Conservation (phyloP, 768 basidiomycete species). For the Collybiopsis luxurians region DNA sequence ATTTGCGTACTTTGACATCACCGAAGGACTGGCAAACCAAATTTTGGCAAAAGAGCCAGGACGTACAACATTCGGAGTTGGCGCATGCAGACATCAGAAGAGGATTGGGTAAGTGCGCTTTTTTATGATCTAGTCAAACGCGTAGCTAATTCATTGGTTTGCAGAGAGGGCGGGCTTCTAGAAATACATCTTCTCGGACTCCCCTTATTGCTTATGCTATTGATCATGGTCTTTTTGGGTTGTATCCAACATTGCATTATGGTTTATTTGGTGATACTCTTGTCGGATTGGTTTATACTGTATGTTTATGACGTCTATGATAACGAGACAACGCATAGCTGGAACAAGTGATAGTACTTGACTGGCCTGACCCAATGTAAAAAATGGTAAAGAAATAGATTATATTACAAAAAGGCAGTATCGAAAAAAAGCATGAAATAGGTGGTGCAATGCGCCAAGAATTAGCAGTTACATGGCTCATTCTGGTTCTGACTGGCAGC, state of each 20-base stretch:
- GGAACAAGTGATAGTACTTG: too few species aligned
- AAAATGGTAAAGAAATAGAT: background rate
- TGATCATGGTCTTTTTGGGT: background rate
- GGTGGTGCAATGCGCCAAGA: background rate
- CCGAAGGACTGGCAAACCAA: constrained; percentile 40
- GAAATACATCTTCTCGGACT: constrained; percentile 12
- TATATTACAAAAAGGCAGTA: background rate
- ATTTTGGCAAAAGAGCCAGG: constrained; percentile 60
- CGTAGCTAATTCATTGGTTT: background rate
- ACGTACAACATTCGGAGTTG: constrained; percentile 56
- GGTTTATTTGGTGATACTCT: background rate
- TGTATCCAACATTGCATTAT: too few species aligned
- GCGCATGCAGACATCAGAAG: constrained; percentile 63
- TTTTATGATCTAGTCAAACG: background rate
- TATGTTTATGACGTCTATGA: background rate
- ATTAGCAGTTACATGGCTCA: constrained; percentile 78
- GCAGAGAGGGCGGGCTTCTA: constrained; percentile 60
- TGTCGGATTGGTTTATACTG: background rate
- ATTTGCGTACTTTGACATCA: constrained; percentile 28
- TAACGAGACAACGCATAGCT: background rate
- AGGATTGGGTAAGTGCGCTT: constrained; percentile 42
- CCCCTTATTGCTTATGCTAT: constrained; percentile 6
- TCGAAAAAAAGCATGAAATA: constrained; percentile 12
- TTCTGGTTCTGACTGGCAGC: constrained; percentile 45
- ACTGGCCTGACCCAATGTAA: too few species aligned